A percentile compares a stretch with the other conserved stretches of the same genome.
Evolutionary conservation across 2,329 filamentous ascomycete species (phyloP).

Genomic region (Seiridium unicorne): DNA sequence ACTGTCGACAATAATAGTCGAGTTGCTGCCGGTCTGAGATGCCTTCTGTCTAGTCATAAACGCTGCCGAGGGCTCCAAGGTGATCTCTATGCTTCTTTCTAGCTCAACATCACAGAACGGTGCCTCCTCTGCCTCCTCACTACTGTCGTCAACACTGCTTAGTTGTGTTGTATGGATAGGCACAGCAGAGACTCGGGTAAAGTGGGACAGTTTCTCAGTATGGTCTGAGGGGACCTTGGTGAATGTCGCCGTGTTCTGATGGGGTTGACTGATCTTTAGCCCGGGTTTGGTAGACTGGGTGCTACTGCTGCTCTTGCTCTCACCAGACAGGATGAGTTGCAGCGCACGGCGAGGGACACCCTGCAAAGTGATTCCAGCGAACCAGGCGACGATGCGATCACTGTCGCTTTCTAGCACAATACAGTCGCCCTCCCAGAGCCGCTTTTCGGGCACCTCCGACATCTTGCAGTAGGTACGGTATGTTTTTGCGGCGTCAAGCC

Average conservation of each 20-base stretch:
- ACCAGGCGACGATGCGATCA: slow-evolving; percentile 16
- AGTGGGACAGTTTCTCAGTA: no score
- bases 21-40: background rate
- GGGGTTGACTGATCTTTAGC: background rate
- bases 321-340: background rate
- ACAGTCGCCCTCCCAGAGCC: slow-evolving; percentile 18
- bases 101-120: no score
- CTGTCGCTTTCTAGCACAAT: slow-evolving; percentile 12
- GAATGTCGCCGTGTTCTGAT: background rate
- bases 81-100: no score
- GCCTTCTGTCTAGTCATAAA: background rate
- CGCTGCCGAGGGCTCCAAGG: no score
- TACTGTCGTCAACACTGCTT: no score
- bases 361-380: background rate
- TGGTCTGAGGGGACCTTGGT: no score
- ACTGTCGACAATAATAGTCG: background rate
- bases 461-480: slow-evolving; percentile 20
- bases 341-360: background rate
- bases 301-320: background rate
- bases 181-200: no score
- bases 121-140: no score
- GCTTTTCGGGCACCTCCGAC: slow-evolving; percentile 11
- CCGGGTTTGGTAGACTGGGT: background rate
- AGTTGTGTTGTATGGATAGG: no score
- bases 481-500: slow-evolving; percentile 10